Base-by-base conservation (phyloP, 2,329 filamentous ascomycete species). In the Pseudocercospora fuligena region DNA sequence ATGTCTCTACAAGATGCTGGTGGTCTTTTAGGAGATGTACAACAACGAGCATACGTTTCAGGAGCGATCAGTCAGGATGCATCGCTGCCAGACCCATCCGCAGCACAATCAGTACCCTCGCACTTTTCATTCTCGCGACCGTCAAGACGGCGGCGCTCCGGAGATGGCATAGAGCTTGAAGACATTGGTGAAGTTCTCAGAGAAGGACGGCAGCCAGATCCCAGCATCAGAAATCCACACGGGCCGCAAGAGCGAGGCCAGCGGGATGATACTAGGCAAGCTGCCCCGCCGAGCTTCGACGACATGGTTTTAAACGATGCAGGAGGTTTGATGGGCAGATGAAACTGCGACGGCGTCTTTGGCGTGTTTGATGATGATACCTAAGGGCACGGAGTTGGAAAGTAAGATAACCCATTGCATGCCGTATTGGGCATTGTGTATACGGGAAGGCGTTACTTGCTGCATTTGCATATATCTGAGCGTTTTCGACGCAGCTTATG, bases 1-100 rank as follows among this genome's bases (percentile, higher is more conserved):
- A 57, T 74, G 3, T 75, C 72, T 25, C 61, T 78, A 5, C 76
- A 78, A 64, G 77, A 78, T 62, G 72, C 73, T 4, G 76, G 76
- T 9, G 77, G 77, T 8, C 65, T 77, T 9, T 62, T 76, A 8
- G 9, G 56, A 12, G n/a, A 58, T 25, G n/a, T 11, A 25, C 19
- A 27, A 11, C 23, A n/a, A 31, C n/a, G 5, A 19, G 19, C 29
- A 14, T 21, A 58, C 33, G 31, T 25, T 12, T 58, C 31, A 14
- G 56, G 56, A 21, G 56, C 27, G 14, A 14, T 21, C 9, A 6
- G 29, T 14, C 56, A 36, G 19, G n/a, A 7, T 19, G 56, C 16
- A 21, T 31, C 21, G 43, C 36, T 16, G 19, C 46, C 57, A 21
- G 54, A 25, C 21, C 14, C 25, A 12, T 27, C 16, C 14, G 51